These are phyloP conservation scores for Skeletonema tropicum DNA, from an alignment of 108 stramenopile genomes.

Conservation along the genomic window DNA sequence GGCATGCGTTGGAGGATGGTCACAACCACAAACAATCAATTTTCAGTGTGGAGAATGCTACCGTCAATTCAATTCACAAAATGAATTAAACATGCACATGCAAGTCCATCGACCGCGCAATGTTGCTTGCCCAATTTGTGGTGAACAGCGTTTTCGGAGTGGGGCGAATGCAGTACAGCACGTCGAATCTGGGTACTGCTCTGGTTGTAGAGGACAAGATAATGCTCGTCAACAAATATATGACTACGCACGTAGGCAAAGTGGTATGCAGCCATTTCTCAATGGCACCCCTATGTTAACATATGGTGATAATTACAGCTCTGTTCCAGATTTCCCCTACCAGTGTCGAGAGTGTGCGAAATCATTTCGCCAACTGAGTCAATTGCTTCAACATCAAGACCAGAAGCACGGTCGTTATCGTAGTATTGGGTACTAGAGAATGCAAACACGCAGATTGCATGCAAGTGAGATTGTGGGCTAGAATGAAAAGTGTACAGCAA, in stretches of 20 bases:
- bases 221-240: conserved; percentile 73
- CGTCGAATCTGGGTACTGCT: conserved; percentile 73
- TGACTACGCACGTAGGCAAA: conserved; percentile 40
- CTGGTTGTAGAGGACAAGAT: conserved; percentile 56
- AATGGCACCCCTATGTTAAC: conserved; percentile 50
- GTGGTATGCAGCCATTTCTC: conserved; percentile 55
- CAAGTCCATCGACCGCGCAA: conserved; percentile 74
- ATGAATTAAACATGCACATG: conserved; percentile 77
- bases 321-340: conserved; percentile 69
- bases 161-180: conserved; percentile 80
- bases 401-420: conserved; percentile 48
- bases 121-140: conserved; percentile 74
- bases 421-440: background rate
- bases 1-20: conserved; percentile 43
- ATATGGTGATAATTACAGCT: conserved; percentile 32
- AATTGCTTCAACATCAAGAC: conserved; percentile 75
- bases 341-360: conserved; percentile 56
- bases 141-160: conserved; percentile 57
- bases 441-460: no score
- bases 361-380: conserved; percentile 68
- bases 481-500: background rate
- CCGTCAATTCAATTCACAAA: conserved; percentile 51
- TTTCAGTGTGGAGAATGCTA: conserved; percentile 51
- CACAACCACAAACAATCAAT: no score
- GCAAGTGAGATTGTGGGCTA: no score